Conservation (phyloP, 305 asterid species). For the Striga hermonthica region DNA sequence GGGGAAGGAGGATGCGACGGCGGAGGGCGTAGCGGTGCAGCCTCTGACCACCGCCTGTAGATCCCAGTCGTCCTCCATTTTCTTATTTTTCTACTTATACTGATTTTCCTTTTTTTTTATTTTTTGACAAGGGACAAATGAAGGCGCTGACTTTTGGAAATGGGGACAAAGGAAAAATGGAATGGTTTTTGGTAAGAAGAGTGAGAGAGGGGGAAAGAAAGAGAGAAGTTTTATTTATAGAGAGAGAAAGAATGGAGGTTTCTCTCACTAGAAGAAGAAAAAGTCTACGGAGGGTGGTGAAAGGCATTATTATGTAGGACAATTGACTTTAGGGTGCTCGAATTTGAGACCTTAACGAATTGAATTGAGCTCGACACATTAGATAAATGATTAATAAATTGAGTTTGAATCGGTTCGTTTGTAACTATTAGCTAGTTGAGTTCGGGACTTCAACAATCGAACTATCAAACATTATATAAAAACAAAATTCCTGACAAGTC, state of each 20-base stretch:
- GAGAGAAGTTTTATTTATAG: conserved; percentile 45
- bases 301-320: not conserved
- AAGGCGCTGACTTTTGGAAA: conserved; percentile 57
- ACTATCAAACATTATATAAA: no score
- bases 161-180: conserved; percentile 24
- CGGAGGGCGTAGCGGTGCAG: conserved; percentile 50
- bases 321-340: no score
- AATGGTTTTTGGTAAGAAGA: conserved; percentile 28
- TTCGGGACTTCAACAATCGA: no score
- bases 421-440: no score
- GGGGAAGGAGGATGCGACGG: conserved; percentile 24
- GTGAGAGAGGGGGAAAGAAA: conserved; percentile 21
- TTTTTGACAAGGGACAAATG: conserved; percentile 38
- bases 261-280: conserved; percentile 22
- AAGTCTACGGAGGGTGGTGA: conserved; percentile 5
- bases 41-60: conserved; percentile 95
- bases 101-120: conserved; percentile 21
- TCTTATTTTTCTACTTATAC: not conserved
- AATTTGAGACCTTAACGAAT: no score
- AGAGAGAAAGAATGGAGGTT: conserved; percentile 8
- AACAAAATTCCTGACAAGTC: no score
- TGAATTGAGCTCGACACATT: no score
- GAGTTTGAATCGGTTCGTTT: no score
- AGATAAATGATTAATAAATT: no score
- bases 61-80: conserved; percentile 92